Conservation (phyloP, 805 yeast species). For the Cyberlindnera samutprakarnensis region DNA sequence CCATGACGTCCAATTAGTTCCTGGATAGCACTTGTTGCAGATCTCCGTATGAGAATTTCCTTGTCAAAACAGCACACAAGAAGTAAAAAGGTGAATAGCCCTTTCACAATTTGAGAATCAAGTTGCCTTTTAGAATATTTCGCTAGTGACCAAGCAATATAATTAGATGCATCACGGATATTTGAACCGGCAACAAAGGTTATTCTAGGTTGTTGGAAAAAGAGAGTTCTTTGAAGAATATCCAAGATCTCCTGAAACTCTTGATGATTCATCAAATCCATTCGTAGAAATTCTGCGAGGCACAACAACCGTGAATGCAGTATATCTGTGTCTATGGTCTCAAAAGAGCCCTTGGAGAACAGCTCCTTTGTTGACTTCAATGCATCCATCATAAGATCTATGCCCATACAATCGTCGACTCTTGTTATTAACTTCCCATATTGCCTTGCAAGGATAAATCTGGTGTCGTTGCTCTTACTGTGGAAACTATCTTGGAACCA, state of each 20-base stretch:
- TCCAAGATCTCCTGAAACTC: constrained; percentile 8
- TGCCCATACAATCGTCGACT: constrained; percentile 29
- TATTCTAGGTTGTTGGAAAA: constrained; percentile 49
- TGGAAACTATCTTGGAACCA: constrained; percentile 37
- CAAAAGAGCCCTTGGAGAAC: constrained; percentile 23
- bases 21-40: constrained; percentile 82
- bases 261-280: constrained; percentile 7
- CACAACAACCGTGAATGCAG: constrained; percentile 29
- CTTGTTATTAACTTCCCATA: constrained; percentile 39
- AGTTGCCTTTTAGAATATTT: constrained; percentile 30
- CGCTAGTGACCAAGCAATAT: constrained; percentile 72
- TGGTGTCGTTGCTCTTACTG: constrained; percentile 44
- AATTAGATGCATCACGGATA: constrained; percentile 80
- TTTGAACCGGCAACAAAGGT: constrained; percentile 54
- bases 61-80: constrained; percentile 57
- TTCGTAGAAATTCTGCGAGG: constrained; percentile 26
- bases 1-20: constrained; percentile 79
- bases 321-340: constrained; percentile 24
- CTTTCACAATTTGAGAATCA: constrained; percentile 8
- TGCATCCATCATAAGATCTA: constrained; percentile 31
- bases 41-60: constrained; percentile 69
- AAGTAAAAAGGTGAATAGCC: constrained; percentile 30
- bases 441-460: constrained; percentile 64
- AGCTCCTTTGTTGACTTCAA: constrained; percentile 17
- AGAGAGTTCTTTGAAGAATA: constrained; percentile 39